Percentiles rank a stretch among this genome's conserved stretches.
Evolutionary conservation across 2,329 filamentous ascomycete species (phyloP).

Genomic region (Paramyrothecium sp.): DNA sequence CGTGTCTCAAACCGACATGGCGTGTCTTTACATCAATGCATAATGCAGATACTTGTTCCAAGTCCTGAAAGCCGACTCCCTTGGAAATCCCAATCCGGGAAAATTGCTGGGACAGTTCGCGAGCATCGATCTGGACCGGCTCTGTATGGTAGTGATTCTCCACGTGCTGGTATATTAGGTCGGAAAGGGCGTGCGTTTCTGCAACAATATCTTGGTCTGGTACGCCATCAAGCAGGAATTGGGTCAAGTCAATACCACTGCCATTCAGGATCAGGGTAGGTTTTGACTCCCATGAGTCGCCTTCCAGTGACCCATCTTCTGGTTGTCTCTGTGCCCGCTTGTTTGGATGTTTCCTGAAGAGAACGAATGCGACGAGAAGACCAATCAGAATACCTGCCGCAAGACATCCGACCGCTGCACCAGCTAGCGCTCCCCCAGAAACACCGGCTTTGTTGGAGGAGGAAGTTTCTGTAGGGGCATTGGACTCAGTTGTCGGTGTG

Average conservation of each 20-base stretch:
- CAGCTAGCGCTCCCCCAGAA: conserved; percentile 19
- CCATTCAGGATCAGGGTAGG: too few species aligned
- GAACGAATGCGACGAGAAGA: conserved; percentile 19
- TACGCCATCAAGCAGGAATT: conserved; percentile 32
- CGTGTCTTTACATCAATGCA: conserved; percentile 30
- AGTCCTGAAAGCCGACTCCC: conserved; percentile 2
- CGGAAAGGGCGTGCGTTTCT: conserved; percentile 29
- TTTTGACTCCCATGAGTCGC: too few species aligned
- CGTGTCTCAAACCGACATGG: conserved; percentile 30
- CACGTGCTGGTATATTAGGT: conserved; percentile 37
- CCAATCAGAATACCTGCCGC: conserved; percentile 24
- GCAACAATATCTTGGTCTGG: conserved; percentile 32
- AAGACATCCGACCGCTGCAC: conserved; percentile 26
- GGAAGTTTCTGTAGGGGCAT: background rate
- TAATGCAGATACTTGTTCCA: conserved; percentile 21
- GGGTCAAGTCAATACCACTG: conserved; percentile 22
- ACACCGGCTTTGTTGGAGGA: conserved; percentile 2
- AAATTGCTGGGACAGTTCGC: conserved; percentile 20
- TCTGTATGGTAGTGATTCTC: conserved; percentile 35
- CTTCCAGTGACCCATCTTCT: too few species aligned
- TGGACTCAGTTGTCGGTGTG: background rate
- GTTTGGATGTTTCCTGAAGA: conserved; percentile 8
- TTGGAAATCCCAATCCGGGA: conserved; percentile 22
- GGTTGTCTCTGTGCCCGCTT: too few species aligned
- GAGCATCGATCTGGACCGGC: conserved; percentile 13